Percentiles rank a stretch among this genome's conserved stretches.
These are phyloP conservation scores for Hansenula anomala DNA, from an alignment of 1,139 yeast species.

Conservation along the genomic window DNA sequence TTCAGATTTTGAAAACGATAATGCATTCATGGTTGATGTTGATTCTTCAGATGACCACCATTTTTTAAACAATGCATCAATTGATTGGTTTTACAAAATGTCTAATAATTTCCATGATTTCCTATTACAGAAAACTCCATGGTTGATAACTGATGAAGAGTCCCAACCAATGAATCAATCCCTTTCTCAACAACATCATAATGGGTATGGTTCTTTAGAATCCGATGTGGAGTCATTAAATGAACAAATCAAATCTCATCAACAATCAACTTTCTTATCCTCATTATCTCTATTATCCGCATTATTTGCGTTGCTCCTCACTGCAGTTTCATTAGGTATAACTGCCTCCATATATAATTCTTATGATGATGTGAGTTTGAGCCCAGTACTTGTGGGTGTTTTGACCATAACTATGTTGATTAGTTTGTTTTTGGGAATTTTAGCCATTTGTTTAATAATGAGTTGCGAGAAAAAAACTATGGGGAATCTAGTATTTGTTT, in stretches of 20 bases:
- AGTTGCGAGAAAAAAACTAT: slow-evolving; percentile 9
- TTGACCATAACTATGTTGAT: slow-evolving; percentile 13
- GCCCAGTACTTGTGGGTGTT: slow-evolving; percentile 13
- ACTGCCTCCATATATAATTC: slow-evolving; percentile 10
- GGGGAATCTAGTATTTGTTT: slow-evolving; percentile 14
- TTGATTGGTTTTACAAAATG: slow-evolving; percentile 28
- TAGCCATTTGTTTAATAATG: slow-evolving; percentile 18
- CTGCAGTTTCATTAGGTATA: slow-evolving; percentile 17
- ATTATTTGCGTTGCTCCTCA: slow-evolving; percentile 12
- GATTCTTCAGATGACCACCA: slow-evolving; percentile 26
- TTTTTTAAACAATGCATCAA: slow-evolving; percentile 28
- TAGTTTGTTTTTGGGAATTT: slow-evolving; percentile 15
- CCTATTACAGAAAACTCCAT: slow-evolving; percentile 12
- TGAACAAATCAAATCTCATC: slow-evolving; percentile 6
- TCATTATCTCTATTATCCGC: slow-evolving; percentile 17
- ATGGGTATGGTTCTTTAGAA: slow-evolving; percentile 7
- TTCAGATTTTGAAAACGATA: slow-evolving; percentile 38
- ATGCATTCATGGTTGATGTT: slow-evolving; percentile 27
- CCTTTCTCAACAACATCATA: neutral
- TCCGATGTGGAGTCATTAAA: slow-evolving; percentile 12
- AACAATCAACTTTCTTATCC: slow-evolving; percentile 14
- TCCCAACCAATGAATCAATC: neutral
- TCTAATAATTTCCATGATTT: slow-evolving; percentile 9
- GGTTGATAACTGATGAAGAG: neutral
- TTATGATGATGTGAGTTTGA: slow-evolving; percentile 12